Evolutionary conservation across 805 yeast genomes (phyloP), one percentile per base, ranked within the genome.

Genomic region (Maudiozyma bulderi): DNA sequence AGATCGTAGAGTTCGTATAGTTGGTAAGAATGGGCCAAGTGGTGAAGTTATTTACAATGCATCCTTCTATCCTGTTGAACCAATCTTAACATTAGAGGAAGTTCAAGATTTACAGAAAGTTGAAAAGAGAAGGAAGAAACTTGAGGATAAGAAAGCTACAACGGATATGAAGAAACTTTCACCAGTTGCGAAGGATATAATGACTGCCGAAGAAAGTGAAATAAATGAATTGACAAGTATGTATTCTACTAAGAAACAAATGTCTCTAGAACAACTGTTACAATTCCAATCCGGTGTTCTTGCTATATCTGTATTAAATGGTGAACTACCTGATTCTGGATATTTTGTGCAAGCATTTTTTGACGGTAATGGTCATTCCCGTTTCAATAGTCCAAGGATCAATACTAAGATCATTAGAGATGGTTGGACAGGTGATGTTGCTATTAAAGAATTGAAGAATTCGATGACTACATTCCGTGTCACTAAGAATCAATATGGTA

Each of bases 1-100:
- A 47, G 69, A 75, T 52, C 77, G 82, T 57, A 73, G 73, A 4
- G 82, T 83, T 46, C 77, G 78, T 55, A 72, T 93, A 55, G 78
- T 85, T 43, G 78, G 78, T 59, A 84, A 79, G 64, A 84, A 81
- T 59, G 88, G 91, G n/a, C 80, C 93, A 33, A 85, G 84, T 71
- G 99, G 99, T 64, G 67, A 75, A 28, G 72, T 93, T 34, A 75
- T 79, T 5, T 93, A 87, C 65, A 73, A 80, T 5, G 70, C 86
- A 49, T 78, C 95, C 1, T 93, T 91, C 73, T 90, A 80, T 69
- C 99, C 99, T 33, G 69, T 83, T 10, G 65, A 84, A 47, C 87
- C 90, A 7, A 84, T 90, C n/a, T 73, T 81, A 70, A 78, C 87
- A 37, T 81, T 88, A 41, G 83, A 80, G 48, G 96, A 88, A 55